These are phyloP conservation scores for Pyrus pyrifolia DNA, from an alignment of 306 rosid genomes.

Conservation along the genomic window DNA sequence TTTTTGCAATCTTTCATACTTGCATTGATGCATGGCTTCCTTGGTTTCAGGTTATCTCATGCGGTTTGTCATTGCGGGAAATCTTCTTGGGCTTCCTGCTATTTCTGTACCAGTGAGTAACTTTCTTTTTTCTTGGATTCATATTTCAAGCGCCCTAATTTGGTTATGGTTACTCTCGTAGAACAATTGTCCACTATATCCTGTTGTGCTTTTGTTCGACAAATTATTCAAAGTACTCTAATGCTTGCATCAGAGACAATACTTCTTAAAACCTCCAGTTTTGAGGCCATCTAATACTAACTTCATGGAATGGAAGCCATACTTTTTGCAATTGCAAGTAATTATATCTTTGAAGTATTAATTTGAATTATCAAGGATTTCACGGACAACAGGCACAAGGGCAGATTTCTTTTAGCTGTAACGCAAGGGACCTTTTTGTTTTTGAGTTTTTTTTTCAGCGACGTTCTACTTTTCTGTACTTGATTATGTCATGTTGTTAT, in stretches of 20 bases:
- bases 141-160: not conserved
- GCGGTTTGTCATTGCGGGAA: conserved; percentile 64
- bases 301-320: not conserved
- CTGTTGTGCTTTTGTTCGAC: not conserved
- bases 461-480: too few relatives aligned
- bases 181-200: not conserved
- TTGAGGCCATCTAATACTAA: not conserved
- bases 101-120: conserved; percentile 81
- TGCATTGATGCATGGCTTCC: not conserved
- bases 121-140: not conserved
- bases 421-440: not conserved
- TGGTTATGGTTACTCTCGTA: not conserved
- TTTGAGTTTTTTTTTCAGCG: not conserved
- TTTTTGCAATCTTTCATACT: not conserved
- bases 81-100: conserved; percentile 92
- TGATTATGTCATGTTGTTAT: not conserved
- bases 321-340: not conserved
- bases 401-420: not conserved
- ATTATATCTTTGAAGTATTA: not conserved
- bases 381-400: too few relatives aligned
- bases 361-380: too few relatives aligned
- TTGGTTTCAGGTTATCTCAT: conserved; percentile 61
- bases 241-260: not conserved
- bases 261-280: not conserved
- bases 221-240: not conserved